Percentiles rank a stretch among this genome's conserved stretches.
Evolutionary conservation across 2,329 filamentous ascomycete genomes (phyloP).

Genomic region (Scedosporium dehoogii): DNA sequence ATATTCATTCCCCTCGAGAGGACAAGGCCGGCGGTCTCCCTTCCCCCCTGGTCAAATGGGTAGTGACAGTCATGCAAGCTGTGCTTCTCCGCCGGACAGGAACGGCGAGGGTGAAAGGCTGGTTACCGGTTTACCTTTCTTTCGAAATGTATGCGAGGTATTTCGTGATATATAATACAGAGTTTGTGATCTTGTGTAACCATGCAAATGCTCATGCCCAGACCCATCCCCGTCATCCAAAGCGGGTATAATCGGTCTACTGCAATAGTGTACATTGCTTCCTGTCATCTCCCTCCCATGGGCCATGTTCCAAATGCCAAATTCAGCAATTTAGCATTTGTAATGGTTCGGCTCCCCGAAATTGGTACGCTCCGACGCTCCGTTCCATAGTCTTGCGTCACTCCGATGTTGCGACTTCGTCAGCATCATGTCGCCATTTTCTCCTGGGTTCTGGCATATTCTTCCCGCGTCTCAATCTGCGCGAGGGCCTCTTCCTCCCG

Average conservation of each 20-base stretch:
- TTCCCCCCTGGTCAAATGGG: no score
- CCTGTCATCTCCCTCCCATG: not conserved
- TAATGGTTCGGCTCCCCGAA: not conserved
- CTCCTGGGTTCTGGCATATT: not conserved
- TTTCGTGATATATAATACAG: slow-evolving; percentile 2
- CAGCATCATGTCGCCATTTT: slow-evolving; percentile 1
- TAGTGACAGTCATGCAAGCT: no score
- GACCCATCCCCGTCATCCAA: not conserved
- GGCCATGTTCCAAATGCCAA: not conserved
- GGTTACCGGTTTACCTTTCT: no score
- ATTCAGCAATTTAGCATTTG: not conserved
- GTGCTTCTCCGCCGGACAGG: no score
- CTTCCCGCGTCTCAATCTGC: slow-evolving; percentile 16
- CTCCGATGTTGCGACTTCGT: not conserved
- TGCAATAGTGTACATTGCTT: no score
- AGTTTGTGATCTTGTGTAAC: not conserved
- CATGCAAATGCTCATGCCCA: not conserved
- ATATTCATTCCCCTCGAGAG: no score
- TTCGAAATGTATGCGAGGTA: no score
- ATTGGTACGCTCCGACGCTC: not conserved
- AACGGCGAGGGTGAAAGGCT: no score
- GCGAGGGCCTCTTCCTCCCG: slow-evolving; percentile 26
- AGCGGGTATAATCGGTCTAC: not conserved
- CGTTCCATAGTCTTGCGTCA: not conserved
- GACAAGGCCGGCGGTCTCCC: no score